A percentile compares a stretch with the other conserved stretches of the same genome.
Conservation (phyloP, 176 grass and related monocot species). For the Eragrostis curvula region DNA sequence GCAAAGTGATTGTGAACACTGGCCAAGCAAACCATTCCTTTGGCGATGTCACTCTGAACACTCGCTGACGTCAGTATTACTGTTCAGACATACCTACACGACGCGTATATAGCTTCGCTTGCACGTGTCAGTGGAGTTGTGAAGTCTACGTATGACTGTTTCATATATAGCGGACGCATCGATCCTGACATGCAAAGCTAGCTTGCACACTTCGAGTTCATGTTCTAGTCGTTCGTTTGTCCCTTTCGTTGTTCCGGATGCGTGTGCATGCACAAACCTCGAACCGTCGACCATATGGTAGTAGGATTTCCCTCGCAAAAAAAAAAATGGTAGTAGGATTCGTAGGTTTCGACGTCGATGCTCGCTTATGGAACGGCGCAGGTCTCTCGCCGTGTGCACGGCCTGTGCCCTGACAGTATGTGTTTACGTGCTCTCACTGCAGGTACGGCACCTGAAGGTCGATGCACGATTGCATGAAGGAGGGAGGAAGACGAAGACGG, state of each 20-base stretch:
- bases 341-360: not conserved
- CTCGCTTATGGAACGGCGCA: not conserved
- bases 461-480: not conserved
- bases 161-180: not conserved
- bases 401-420: not conserved
- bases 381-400: not conserved
- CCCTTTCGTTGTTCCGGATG: too few species aligned
- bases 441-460: not conserved
- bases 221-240: too few species aligned
- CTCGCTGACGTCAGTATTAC: conserved; percentile 7
- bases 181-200: not conserved
- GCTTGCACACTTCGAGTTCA: not conserved
- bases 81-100: not conserved
- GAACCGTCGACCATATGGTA: too few species aligned
- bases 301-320: too few species aligned
- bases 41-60: not conserved
- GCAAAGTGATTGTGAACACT: not conserved
- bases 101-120: not conserved
- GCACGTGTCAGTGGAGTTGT: not conserved
- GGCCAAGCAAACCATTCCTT: not conserved
- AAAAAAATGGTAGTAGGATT: not conserved
- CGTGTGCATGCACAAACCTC: too few species aligned
- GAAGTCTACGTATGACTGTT: not conserved
- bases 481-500: not conserved
- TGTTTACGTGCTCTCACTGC: not conserved